These are phyloP conservation scores for Phaeotremella skinneri DNA, from an alignment of 768 basidiomycete species.

Conservation along the genomic window DNA sequence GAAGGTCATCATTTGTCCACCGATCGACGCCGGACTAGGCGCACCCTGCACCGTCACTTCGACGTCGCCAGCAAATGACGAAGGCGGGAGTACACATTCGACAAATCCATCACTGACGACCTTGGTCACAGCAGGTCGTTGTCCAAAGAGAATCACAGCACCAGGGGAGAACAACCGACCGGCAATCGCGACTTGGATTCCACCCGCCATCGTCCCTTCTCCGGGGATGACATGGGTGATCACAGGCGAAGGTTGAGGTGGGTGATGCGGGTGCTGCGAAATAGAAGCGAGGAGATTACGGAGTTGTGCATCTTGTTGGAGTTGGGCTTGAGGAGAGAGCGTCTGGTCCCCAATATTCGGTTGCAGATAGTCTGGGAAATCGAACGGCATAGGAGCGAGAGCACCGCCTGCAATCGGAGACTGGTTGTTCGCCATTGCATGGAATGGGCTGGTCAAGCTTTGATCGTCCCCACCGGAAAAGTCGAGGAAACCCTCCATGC, in stretches of 20 bases:
- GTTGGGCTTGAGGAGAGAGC: conserved; percentile 14
- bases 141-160: conserved; percentile 79
- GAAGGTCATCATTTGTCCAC: conserved; percentile 27
- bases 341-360: conserved; percentile 13
- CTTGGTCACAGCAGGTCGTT: conserved; percentile 68
- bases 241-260: conserved; percentile 56
- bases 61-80: conserved; percentile 76
- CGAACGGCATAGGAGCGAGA: conserved; percentile 19
- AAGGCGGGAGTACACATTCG: conserved; percentile 82
- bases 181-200: conserved; percentile 89
- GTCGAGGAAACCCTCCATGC: conserved; percentile 41
- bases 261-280: conserved; percentile 14
- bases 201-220: conserved; percentile 76
- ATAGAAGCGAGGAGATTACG: conserved; percentile 16
- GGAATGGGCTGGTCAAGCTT: conserved; percentile 23
- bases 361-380: conserved; percentile 14
- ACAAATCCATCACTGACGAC: conserved; percentile 80
- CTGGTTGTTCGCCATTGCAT: conserved; percentile 12
- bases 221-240: conserved; percentile 56
- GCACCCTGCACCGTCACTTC: conserved; percentile 84
- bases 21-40: conserved; percentile 24
- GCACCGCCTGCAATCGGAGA: conserved; percentile 7
- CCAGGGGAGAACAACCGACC: conserved; percentile 73
- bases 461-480: conserved; percentile 34
- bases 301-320: conserved; percentile 20